phyloP scores from a whole-genome alignment of 2,329 filamentous ascomycete genomes.

The Blumeriella jaapii region DNA sequence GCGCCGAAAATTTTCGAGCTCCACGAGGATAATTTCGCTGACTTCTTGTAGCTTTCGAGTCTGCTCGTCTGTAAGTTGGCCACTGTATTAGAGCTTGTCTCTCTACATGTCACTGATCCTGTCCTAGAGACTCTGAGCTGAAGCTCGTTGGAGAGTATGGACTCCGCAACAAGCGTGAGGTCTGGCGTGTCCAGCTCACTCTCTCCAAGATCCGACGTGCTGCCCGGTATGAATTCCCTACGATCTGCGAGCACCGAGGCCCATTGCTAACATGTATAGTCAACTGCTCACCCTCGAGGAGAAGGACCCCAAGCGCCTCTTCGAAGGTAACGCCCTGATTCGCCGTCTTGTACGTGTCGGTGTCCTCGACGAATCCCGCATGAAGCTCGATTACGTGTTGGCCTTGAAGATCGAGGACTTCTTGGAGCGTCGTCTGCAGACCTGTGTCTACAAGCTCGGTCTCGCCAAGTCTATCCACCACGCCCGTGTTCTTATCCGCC shows the following conservation, averaged over 20 bases:
- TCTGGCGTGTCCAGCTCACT: constrained; percentile 98
- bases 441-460: constrained; percentile 99
- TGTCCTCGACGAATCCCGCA: constrained; percentile 99
- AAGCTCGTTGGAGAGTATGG: constrained; percentile 99
- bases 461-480: constrained; percentile 99
- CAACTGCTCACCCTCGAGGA: constrained; percentile 99
- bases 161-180: constrained; percentile 99
- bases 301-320: constrained; percentile 99
- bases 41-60: constrained; percentile 67
- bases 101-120: constrained; percentile 85
- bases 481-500: constrained; percentile 98
- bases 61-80: constrained; percentile 99
- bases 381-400: constrained; percentile 99
- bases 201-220: constrained; percentile 99
- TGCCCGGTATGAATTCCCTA: constrained; percentile 65
- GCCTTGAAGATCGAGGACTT: constrained; percentile 99
- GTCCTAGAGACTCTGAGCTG: constrained; percentile 88
- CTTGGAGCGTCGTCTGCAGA: constrained; percentile 99
- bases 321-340: constrained; percentile 99
- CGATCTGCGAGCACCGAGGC: neutral
- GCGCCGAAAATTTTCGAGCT: neutral
- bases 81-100: constrained; percentile 98
- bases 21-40: constrained; percentile 25
- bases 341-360: constrained; percentile 98
- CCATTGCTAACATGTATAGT: constrained; percentile 41